Evolutionary conservation across 2,329 filamentous ascomycete genomes (phyloP).

Genomic region (Fusarium sp.): DNA sequence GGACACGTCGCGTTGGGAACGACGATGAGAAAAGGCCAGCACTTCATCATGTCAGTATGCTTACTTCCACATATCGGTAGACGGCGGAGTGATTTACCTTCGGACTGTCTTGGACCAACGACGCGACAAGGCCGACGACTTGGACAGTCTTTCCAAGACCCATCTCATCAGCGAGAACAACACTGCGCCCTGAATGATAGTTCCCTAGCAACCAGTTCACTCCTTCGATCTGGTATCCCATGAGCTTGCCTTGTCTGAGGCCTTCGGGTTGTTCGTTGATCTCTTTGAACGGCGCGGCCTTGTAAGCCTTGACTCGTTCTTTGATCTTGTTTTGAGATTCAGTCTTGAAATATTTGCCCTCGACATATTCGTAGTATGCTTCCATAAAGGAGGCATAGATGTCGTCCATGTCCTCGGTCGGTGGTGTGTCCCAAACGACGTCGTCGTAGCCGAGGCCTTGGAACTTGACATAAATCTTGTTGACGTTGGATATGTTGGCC

Average conservation of each 20-base stretch:
- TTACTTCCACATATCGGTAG: not conserved
- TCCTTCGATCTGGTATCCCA: conserved; percentile 93
- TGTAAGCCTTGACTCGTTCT: conserved; percentile 74
- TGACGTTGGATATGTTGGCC: conserved; percentile 76
- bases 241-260: conserved; percentile 81
- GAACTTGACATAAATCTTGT: conserved; percentile 85
- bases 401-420: conserved; percentile 69
- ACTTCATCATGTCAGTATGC: conserved; percentile 52
- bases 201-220: conserved; percentile 96
- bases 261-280: conserved; percentile 77
- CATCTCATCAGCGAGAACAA: conserved; percentile 97
- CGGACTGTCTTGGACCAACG: conserved; percentile 73
- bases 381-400: conserved; percentile 82
- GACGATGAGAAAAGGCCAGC: conserved; percentile 92
- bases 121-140: conserved; percentile 83
- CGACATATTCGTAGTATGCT: conserved; percentile 88
- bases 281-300: conserved; percentile 73
- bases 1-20: conserved; percentile 95
- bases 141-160: conserved; percentile 97
- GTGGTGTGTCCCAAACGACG: conserved; percentile 87
- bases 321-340: conserved; percentile 70
- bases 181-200: conserved; percentile 83
- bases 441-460: conserved; percentile 93
- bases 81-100: conserved; percentile 50
- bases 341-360: conserved; percentile 75